These are phyloP conservation scores for Obba rivulosa DNA, from an alignment of 768 basidiomycete species.

Conservation along the genomic window DNA sequence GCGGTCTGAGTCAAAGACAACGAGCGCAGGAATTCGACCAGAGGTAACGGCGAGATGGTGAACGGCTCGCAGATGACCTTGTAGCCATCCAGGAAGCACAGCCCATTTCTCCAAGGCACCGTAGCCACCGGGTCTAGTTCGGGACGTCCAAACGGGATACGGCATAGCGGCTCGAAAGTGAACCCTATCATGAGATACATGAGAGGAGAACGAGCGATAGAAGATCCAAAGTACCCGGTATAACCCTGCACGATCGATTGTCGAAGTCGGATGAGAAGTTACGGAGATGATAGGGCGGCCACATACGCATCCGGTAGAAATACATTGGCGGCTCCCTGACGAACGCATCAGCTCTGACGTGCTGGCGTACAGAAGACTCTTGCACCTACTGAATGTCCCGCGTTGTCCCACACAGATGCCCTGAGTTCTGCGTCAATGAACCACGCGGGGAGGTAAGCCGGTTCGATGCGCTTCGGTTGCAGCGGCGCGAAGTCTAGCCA, in stretches of 20 bases:
- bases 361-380: not conserved
- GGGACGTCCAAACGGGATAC: not conserved
- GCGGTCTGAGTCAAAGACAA: not conserved
- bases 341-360: not conserved
- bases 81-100: not conserved
- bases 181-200: not conserved
- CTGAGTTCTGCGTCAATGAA: not conserved
- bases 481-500: not conserved
- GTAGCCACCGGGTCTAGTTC: not conserved
- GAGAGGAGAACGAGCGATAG: too few species aligned
- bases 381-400: not conserved
- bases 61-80: not conserved
- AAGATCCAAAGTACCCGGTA: not conserved
- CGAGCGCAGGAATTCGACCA: not conserved
- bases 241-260: not conserved
- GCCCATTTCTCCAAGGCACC: slow-evolving; percentile 1
- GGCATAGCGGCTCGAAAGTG: not conserved
- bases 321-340: not conserved
- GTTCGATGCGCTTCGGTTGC: not conserved
- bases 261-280: not conserved
- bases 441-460: slow-evolving; percentile 3
- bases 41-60: not conserved
- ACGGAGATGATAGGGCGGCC: not conserved
- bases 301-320: not conserved
- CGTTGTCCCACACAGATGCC: not conserved